Percentiles rank a stretch among this genome's conserved stretches.
These are phyloP conservation scores for Parietichytrium sp. DNA, from an alignment of 108 stramenopile species.

Conservation along the genomic window DNA sequence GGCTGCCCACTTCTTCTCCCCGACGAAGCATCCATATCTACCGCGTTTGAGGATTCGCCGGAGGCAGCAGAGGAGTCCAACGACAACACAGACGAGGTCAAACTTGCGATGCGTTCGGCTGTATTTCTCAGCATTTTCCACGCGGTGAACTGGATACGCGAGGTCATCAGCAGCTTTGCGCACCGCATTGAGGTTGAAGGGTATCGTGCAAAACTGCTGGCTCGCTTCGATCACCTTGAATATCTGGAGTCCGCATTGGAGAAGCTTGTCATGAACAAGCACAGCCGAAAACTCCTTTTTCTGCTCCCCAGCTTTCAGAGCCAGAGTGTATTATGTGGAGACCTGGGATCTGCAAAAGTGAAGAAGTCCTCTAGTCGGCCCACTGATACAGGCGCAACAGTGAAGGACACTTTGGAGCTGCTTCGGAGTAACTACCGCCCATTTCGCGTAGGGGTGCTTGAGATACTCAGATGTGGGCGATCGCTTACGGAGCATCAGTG, in stretches of 20 bases:
- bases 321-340: too few relatives aligned
- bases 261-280: neutral
- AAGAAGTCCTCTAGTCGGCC: neutral
- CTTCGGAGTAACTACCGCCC: conserved; percentile 2
- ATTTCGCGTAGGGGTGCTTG: neutral
- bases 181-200: neutral
- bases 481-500: neutral
- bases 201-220: neutral
- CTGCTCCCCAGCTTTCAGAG: neutral
- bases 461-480: neutral
- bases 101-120: neutral
- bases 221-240: conserved; percentile 21
- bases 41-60: neutral
- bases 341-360: too few relatives aligned
- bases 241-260: neutral
- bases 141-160: neutral
- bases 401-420: neutral
- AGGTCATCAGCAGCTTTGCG: neutral
- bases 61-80: too few relatives aligned
- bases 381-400: neutral
- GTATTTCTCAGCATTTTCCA: conserved; percentile 6
- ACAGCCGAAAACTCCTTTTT: neutral
- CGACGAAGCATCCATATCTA: neutral
- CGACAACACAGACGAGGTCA: conserved; percentile 10
- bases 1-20: neutral